Evolutionary conservation across 345 rosid species (phyloP).

Genomic region (Populus pruinosa): DNA sequence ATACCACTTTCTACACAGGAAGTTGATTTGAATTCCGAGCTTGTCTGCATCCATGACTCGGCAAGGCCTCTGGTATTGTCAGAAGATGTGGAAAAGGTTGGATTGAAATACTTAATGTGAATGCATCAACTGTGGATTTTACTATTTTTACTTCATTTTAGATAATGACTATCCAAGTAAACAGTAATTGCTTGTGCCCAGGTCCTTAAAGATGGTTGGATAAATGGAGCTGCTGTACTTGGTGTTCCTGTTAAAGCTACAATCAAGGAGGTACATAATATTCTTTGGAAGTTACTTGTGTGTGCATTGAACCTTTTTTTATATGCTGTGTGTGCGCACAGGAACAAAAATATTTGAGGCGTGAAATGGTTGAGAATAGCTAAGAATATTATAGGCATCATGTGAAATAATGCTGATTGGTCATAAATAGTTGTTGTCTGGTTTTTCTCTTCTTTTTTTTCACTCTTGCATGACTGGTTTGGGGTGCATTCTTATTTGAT

Average conservation of each 20-base stretch:
- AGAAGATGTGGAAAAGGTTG: constrained; percentile 72
- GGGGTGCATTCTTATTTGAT: no score
- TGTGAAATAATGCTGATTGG: not conserved
- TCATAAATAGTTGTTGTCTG: not conserved
- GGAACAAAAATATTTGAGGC: not conserved
- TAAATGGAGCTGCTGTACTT: constrained; percentile 88
- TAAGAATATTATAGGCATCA: not conserved
- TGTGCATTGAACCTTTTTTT: not conserved
- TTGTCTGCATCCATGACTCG: constrained; percentile 93
- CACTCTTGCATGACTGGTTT: no score
- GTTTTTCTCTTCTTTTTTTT: no score
- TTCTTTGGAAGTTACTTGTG: not conserved
- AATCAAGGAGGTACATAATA: constrained; percentile 69
- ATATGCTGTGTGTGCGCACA: not conserved
- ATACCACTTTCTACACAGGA: constrained; percentile 39
- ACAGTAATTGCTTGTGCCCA: constrained; percentile 26
- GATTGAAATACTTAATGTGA: not conserved
- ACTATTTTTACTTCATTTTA: not conserved
- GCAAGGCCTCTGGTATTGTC: constrained; percentile 76
- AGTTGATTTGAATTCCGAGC: constrained; percentile 60
- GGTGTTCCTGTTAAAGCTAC: constrained; percentile 98
- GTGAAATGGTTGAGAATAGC: not conserved
- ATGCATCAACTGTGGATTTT: not conserved
- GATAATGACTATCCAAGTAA: not conserved
- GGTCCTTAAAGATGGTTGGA: constrained; percentile 75